Evolutionary conservation across 169 alveolate genomes (phyloP), one percentile per base, ranked within the genome.

Genomic region (Plasmodium malariae): DNA sequence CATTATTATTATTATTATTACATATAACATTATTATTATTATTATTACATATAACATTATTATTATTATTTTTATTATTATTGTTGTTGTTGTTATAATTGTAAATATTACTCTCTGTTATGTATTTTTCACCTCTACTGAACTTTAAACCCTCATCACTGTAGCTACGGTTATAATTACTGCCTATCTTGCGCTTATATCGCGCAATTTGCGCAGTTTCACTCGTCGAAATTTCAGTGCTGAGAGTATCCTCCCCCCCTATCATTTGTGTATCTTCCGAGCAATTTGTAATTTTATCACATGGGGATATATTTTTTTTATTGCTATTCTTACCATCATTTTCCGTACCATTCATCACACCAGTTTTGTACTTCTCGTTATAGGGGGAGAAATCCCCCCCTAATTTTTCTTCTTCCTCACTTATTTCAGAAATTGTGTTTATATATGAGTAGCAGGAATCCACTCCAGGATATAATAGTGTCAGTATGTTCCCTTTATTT

Each of bases 381-480:
- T n/a, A n/a, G n/a, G n/a, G n/a, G n/a, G 43, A 19, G 21, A 37
- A 7, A 14, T 21, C 28, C 11, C 24, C 30, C n/a, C 55, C 40
- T 21, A 4, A 17, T 5, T 0, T 1, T 26, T 32, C 57, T 11
- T 60, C 48, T 36, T 48, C 49, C 43, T 19, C 32, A 4, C 36
- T 43, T 24, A 62, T 12, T 11, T 28, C 11, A 21, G 30, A 17
- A 21, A 86, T 69, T 4, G 92, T 86, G 43, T 86, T 51, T 24
- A 70, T 57, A 62, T 86, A 86, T 26, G 92, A 68, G 59, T 86
- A 86, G 28, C 87, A 57, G 2, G 37, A 57, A 72, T 86, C 92
- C 45, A 69, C 73, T 3, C 92, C 92, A 2, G 92, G 92, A 48
- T 86, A 86, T 34, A 86, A 26, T 54, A 86, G 45, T 21, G 74